A percentile compares a stretch with the other conserved stretches of the same genome.
These are phyloP conservation scores for Alternaria rosae DNA, from an alignment of 2,329 filamentous ascomycete genomes.

Conservation along the genomic window DNA sequence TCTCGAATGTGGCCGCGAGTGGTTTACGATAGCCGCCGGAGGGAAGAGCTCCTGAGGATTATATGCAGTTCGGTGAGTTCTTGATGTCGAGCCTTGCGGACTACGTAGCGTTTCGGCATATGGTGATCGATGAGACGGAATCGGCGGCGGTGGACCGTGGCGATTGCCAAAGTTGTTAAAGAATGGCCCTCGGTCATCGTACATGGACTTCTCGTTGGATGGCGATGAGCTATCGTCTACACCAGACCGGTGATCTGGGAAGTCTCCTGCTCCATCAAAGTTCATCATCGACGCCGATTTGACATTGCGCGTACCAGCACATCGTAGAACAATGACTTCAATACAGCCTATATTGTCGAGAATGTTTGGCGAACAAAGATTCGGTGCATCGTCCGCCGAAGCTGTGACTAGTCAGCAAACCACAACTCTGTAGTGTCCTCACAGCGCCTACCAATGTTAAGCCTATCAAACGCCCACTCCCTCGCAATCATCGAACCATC, in stretches of 20 bases:
- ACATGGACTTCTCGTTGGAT: conserved; percentile 6
- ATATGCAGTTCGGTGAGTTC: background rate
- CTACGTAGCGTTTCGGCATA: conserved; percentile 24
- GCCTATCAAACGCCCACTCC: conserved; percentile 61
- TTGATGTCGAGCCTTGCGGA: conserved; percentile 7
- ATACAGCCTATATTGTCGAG: conserved; percentile 56
- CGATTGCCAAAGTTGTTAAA: background rate
- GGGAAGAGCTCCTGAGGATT: background rate
- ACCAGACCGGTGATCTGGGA: conserved; percentile 18
- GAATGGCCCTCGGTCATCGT: conserved; percentile 26
- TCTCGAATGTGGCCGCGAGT: conserved; percentile 6
- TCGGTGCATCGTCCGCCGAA: conserved; percentile 48
- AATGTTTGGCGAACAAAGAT: conserved; percentile 40
- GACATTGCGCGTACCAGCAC: conserved; percentile 38
- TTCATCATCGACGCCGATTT: conserved; percentile 32
- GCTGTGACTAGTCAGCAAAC: conserved; percentile 37
- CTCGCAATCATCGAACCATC: conserved; percentile 59
- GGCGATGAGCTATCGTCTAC: conserved; percentile 20
- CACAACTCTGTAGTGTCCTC: rapidly evolving
- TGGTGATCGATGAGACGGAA: conserved; percentile 16
- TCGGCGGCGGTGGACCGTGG: conserved; percentile 9
- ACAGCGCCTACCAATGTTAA: conserved; percentile 54
- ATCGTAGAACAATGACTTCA: conserved; percentile 58
- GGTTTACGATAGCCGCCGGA: background rate
- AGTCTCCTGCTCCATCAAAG: conserved; percentile 38